phyloP scores from a whole-genome alignment of 805 yeast genomes.

The Hemisphaericaspora nanyangensis region DNA sequence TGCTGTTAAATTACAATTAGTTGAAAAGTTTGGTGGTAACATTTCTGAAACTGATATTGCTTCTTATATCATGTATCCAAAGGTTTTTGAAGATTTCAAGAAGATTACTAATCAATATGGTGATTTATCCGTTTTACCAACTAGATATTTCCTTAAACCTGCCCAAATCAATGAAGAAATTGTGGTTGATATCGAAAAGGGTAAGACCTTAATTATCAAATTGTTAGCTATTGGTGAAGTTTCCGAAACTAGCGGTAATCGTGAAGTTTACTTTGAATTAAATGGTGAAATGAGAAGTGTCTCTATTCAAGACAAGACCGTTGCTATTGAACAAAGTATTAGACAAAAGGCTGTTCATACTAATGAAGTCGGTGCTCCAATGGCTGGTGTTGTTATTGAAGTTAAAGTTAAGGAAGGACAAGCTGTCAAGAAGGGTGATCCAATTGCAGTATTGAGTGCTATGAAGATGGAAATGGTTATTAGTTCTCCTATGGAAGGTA shows the following conservation, averaged over 20 bases:
- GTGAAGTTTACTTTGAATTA: slow-evolving; percentile 96
- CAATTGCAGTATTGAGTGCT: slow-evolving; percentile 89
- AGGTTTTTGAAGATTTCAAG: slow-evolving; percentile 87
- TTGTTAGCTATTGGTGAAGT: slow-evolving; percentile 91
- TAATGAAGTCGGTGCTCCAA: slow-evolving; percentile 95
- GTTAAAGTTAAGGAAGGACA: slow-evolving; percentile 85
- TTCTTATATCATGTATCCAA: slow-evolving; percentile 95
- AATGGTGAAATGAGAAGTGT: slow-evolving; percentile 98
- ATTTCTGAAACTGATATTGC: slow-evolving; percentile 89
- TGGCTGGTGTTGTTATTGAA: slow-evolving; percentile 98
- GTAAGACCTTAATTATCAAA: slow-evolving; percentile 89
- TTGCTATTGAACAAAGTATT: slow-evolving; percentile 78
- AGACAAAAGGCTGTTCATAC: slow-evolving; percentile 93
- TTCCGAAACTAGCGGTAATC: slow-evolving; percentile 76
- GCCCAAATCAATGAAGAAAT: slow-evolving; percentile 87
- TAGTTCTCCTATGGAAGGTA: slow-evolving; percentile 86
- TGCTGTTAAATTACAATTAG: slow-evolving; percentile 68
- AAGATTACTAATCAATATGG: slow-evolving; percentile 75
- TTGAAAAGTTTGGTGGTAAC: slow-evolving; percentile 65
- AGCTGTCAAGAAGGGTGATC: slow-evolving; percentile 94
- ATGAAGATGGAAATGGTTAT: slow-evolving; percentile 99
- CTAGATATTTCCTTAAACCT: slow-evolving; percentile 83
- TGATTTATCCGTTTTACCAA: slow-evolving; percentile 91
- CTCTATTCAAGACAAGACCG: slow-evolving; percentile 81
- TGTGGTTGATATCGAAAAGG: slow-evolving; percentile 85